Percentiles rank a stretch among this genome's conserved stretches.
These are phyloP conservation scores for Penicillium sp. DNA, from an alignment of 2,329 filamentous ascomycete species.

Conservation along the genomic window DNA sequence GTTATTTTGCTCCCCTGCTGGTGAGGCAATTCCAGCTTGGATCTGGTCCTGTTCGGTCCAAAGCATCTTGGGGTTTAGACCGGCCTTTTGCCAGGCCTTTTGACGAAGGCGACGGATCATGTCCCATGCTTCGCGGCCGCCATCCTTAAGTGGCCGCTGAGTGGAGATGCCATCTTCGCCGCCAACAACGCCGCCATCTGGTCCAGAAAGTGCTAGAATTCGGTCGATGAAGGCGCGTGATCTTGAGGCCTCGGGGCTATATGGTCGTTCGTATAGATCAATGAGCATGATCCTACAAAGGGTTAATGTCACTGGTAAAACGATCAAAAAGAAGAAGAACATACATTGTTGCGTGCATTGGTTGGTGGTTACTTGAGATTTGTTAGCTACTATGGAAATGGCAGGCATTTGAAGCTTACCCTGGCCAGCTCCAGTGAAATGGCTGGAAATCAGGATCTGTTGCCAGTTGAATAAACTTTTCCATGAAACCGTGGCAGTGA, in stretches of 20 bases:
- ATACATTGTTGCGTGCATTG: conserved; percentile 46
- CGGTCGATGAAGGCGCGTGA: conserved; percentile 49
- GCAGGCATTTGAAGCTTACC: conserved; percentile 24
- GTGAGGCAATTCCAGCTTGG: conserved; percentile 33
- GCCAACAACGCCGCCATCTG: conserved; percentile 47
- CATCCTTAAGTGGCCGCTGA: conserved; percentile 46
- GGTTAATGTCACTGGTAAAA: conserved; percentile 1
- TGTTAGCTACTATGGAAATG: conserved; percentile 10
- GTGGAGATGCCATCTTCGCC: conserved; percentile 46
- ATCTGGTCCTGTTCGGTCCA: conserved; percentile 50
- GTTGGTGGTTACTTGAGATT: conserved; percentile 39
- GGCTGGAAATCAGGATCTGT: conserved; percentile 49
- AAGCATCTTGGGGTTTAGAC: conserved; percentile 46
- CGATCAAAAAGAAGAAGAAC: not conserved
- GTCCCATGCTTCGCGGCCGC: conserved; percentile 50
- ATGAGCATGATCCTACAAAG: conserved; percentile 47
- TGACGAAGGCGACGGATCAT: conserved; percentile 49
- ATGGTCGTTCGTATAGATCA: conserved; percentile 49
- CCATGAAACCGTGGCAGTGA: conserved; percentile 50
- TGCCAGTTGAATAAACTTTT: conserved; percentile 50
- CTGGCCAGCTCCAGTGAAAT: conserved; percentile 51
- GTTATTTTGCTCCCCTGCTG: conserved; percentile 16
- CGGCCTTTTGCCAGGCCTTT: conserved; percentile 50
- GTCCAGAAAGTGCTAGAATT: conserved; percentile 47
- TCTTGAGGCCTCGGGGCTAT: conserved; percentile 45